phyloP scores from a whole-genome alignment of 2,329 filamentous ascomycete species.

The Hysterium pulicare region DNA sequence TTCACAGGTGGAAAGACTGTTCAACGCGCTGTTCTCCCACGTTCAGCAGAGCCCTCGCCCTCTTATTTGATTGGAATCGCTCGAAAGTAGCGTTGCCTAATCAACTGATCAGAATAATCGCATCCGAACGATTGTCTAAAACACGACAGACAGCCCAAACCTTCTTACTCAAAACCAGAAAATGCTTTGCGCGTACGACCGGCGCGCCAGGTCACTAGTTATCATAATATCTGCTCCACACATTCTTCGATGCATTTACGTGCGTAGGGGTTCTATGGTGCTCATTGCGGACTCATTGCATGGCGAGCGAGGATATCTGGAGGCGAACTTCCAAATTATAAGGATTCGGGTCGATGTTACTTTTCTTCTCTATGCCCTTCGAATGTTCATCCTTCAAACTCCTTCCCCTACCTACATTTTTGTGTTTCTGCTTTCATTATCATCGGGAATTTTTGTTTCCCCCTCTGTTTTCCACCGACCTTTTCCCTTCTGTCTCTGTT shows the following conservation, averaged over 20 bases:
- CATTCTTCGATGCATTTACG: conserved; percentile 27
- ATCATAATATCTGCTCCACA: conserved; percentile 23
- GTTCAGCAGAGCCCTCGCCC: conserved; percentile 46
- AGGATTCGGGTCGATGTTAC: conserved; percentile 11
- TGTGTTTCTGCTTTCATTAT: no score
- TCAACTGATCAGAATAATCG: not conserved
- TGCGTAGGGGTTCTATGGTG: conserved; percentile 20
- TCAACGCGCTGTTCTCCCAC: conserved; percentile 45
- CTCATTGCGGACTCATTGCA: conserved; percentile 14
- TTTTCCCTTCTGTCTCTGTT: not conserved
- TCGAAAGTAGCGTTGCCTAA: conserved; percentile 2
- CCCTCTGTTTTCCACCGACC: not conserved
- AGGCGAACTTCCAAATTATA: conserved; percentile 3
- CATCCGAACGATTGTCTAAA: not conserved
- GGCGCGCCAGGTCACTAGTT: conserved; percentile 7
- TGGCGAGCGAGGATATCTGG: conserved; percentile 10
- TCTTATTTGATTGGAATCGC: conserved; percentile 19
- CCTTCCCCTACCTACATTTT: no score
- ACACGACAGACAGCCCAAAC: conserved; percentile 3
- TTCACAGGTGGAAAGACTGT: conserved; percentile 44
- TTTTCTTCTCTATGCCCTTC: conserved; percentile 8
- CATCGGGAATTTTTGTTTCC: no score
- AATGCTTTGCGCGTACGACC: conserved; percentile 12
- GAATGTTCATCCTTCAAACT: conserved; percentile 12
- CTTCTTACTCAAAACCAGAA: conserved; percentile 10